Evolutionary conservation across 139 green algal genomes (phyloP).

Genomic region (Chlamydomonas sphaeroides): DNA sequence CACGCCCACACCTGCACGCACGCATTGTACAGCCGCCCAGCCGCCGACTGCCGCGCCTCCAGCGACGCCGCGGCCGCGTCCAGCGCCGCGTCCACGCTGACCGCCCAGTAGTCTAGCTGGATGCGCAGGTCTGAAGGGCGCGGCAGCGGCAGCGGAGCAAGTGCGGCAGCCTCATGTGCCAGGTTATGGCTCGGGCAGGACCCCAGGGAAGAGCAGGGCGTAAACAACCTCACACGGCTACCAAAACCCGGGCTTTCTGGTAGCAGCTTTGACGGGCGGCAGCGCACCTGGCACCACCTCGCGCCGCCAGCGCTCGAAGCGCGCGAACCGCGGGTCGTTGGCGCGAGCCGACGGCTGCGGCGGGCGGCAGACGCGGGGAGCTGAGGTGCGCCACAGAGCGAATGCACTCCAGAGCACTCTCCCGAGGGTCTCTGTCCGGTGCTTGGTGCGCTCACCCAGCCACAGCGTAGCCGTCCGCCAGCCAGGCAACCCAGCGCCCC

Average conservation of each 20-base stretch:
- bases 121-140: conserved; percentile 23
- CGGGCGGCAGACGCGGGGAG: not conserved
- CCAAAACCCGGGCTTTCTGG: too few relatives aligned
- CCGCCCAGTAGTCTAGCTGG: conserved; percentile 35
- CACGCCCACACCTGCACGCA: too few relatives aligned
- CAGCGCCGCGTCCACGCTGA: not conserved
- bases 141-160: too few relatives aligned
- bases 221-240: too few relatives aligned
- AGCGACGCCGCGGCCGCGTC: not conserved
- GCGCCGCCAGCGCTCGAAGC: conserved; percentile 51
- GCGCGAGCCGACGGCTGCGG: not conserved
- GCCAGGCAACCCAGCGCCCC: not conserved
- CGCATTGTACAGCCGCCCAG: too few relatives aligned
- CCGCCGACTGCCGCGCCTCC: too few relatives aligned
- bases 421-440: too few relatives aligned
- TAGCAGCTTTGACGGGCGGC: too few relatives aligned
- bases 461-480: not conserved
- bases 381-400: not conserved
- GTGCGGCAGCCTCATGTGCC: too few relatives aligned
- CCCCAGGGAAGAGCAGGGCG: too few relatives aligned
- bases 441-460: too few relatives aligned
- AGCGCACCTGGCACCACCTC: conserved; percentile 39
- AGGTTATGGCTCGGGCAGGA: too few relatives aligned
- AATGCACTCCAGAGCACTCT: not conserved
- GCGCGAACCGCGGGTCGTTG: conserved; percentile 42